These are phyloP conservation scores for Penstemon newberryi DNA, from an alignment of 257 asterid species.

Conservation along the genomic window DNA sequence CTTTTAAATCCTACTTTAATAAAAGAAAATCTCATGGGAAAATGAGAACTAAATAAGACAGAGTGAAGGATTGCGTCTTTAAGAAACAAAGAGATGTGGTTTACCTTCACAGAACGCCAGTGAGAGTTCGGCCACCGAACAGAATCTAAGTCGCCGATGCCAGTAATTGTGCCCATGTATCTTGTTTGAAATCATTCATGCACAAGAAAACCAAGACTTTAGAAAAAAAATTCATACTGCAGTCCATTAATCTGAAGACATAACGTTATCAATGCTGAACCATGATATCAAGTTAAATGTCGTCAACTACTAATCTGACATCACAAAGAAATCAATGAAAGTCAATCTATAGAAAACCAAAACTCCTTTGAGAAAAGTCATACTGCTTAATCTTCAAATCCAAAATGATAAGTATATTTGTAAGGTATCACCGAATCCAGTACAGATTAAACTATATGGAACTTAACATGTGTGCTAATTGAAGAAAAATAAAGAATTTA, in stretches of 20 bases:
- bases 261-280: not conserved
- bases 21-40: not conserved
- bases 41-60: not conserved
- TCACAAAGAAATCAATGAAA: not conserved
- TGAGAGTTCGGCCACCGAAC: slow-evolving; percentile 96
- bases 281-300: not conserved
- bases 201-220: slow-evolving; percentile 22
- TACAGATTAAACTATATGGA: not conserved
- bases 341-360: not conserved
- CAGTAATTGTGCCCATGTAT: slow-evolving; percentile 97
- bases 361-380: not conserved
- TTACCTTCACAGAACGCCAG: slow-evolving; percentile 97
- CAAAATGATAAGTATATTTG: not conserved
- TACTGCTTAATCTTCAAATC: slow-evolving; percentile 7
- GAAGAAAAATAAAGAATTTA: not conserved
- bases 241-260: slow-evolving; percentile 7
- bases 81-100: slow-evolving; percentile 1
- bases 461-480: not conserved
- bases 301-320: not conserved
- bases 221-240: slow-evolving; percentile 1
- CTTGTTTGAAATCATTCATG: slow-evolving; percentile 42
- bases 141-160: slow-evolving; percentile 88
- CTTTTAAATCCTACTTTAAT: too few species aligned
- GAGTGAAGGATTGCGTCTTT: not conserved
- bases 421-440: slow-evolving; percentile 1